Percentiles rank a stretch among this genome's conserved stretches.
phyloP scores from a whole-genome alignment of 768 basidiomycete genomes.

The Chiua virens region DNA sequence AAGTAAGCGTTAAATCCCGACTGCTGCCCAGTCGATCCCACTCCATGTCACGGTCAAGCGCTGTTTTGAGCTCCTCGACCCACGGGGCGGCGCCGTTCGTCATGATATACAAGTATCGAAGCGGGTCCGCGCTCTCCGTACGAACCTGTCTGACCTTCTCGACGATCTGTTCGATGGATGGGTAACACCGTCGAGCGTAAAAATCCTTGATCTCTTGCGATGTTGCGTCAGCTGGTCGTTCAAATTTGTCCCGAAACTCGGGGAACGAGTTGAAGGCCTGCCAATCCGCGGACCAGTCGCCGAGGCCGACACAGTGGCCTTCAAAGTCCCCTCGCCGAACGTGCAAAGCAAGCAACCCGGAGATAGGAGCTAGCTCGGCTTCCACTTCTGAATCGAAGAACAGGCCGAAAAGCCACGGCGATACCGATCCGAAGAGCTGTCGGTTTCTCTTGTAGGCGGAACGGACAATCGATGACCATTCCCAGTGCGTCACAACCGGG shows the following conservation, averaged over 20 bases:
- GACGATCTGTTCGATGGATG: slow-evolving; percentile 43
- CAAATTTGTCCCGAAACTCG: slow-evolving; percentile 38
- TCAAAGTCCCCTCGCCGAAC: slow-evolving; percentile 52
- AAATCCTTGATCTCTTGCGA: slow-evolving; percentile 19
- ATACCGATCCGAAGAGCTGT: slow-evolving; percentile 19
- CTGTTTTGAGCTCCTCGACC: slow-evolving; percentile 40
- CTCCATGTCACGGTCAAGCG: slow-evolving; percentile 27
- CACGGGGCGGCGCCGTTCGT: slow-evolving; percentile 46
- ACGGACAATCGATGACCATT: slow-evolving; percentile 38
- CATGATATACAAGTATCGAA: slow-evolving; percentile 45
- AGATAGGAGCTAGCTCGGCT: slow-evolving; percentile 23
- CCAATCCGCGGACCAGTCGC: slow-evolving; percentile 35
- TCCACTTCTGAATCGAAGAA: not conserved
- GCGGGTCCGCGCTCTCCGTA: slow-evolving; percentile 15
- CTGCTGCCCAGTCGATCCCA: slow-evolving; percentile 46
- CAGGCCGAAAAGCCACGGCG: not conserved
- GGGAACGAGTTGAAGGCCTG: slow-evolving; percentile 48
- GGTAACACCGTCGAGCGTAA: slow-evolving; percentile 43
- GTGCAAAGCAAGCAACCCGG: slow-evolving; percentile 50
- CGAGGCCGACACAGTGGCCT: slow-evolving; percentile 44
- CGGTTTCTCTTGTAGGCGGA: slow-evolving; percentile 33
- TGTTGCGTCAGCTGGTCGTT: slow-evolving; percentile 26
- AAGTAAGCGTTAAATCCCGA: slow-evolving; percentile 41
- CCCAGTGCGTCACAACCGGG: slow-evolving; percentile 36
- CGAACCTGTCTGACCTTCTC: slow-evolving; percentile 37